Base-by-base conservation (phyloP, 1,139 yeast genomes). In the Suhomyces bolitotheri region DNA sequence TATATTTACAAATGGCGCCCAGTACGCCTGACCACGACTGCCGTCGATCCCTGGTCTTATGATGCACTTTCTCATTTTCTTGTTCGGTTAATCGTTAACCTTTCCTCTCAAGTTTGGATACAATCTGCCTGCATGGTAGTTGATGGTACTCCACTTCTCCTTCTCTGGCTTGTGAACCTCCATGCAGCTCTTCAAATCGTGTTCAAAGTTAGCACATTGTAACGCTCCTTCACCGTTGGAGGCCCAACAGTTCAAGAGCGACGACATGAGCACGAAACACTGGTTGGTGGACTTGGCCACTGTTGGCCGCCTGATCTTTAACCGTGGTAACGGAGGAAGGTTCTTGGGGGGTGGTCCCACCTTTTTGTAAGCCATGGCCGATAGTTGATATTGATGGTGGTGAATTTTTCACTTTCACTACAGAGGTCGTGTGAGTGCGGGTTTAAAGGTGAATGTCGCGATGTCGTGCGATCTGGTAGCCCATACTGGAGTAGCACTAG, bases 191-290 rank as follows among this genome's bases (percentile, higher is more conserved):
- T 69, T 71, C 52, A 71, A 66, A 37, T 71, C 75, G 14, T 50
- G 62, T 52, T 83, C 95, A 39, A 85, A 65, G 7, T 68, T 70
- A 16, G 71, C 66, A 63, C 97, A 90, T 30, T 66, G 73, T 9
- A 72, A 64, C 15, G 83, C 71, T 40, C 92, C 92, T 60, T 88
- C 95, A 33, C 95, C 92, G 64, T 88, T 86, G 21, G 96, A 86
- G 4, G 97, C 95, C 97, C 97, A 90, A 63, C 97, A 90, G 69
- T 85, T 87, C 51, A 90, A 71, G 60, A 90, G 71, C 30, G 87
- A 82, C 5, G 94, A 81, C 92, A 90, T 85, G 46, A 84, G 68
- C 38, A 86, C 88, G 44, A 80, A 63, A 58, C 97, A 89, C 43
- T 86, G 81, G 47, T 85, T 80, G 60, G 64, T 79, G 62, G 68